Evolutionary conservation across 176 grass and related monocot genomes (phyloP), one percentile per base, ranked within the genome.

Genomic region (Oryza meyeriana): DNA sequence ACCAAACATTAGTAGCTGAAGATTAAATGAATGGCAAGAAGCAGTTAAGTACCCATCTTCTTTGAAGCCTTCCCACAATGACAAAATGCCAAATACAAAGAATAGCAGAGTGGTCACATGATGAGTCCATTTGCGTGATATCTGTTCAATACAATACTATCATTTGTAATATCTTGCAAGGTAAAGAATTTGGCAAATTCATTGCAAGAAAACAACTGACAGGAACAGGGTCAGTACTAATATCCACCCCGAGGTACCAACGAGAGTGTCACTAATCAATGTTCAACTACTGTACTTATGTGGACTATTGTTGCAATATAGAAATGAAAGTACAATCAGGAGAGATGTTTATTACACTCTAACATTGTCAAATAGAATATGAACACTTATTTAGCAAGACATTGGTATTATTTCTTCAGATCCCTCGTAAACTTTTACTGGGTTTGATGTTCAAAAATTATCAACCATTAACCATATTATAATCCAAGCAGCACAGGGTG

Each of bases 71-170:
- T 96, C 89, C 93, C 93, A 99, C 79, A 99, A 87, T 75, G 97
- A 95, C 97, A 91, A 94, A 79, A 99, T 73, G 55, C 97, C 97
- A 76, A 99, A 99, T 20, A 85, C 83, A 82, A 99, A 89, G 86
- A 99, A 99, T 61, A 99, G 52, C 17, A 96, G 33, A 75, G 97
- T 99, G 30, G 97, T 99, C 30, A 99, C 71, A 81, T 99, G 91
- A 84, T 99, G 97, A 71, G 91, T 88, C 97, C 89, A 96, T 81
- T 94, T 92, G 16, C 89, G 97, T 83, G 97, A 99, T 88, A 99
- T 99, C 97, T 99, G 91, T 74, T 83, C 8, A 77, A 42, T 18
- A 69, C 18, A 71, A 76, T 44, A 68, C 27, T 73, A 31, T 72
- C 45, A 86, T 57, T 16, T 29, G 8, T 61, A 86, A 1, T 11